Base-by-base conservation (phyloP, 352 stramenopile genomes). In the Salisapilia sapeloensis region DNA sequence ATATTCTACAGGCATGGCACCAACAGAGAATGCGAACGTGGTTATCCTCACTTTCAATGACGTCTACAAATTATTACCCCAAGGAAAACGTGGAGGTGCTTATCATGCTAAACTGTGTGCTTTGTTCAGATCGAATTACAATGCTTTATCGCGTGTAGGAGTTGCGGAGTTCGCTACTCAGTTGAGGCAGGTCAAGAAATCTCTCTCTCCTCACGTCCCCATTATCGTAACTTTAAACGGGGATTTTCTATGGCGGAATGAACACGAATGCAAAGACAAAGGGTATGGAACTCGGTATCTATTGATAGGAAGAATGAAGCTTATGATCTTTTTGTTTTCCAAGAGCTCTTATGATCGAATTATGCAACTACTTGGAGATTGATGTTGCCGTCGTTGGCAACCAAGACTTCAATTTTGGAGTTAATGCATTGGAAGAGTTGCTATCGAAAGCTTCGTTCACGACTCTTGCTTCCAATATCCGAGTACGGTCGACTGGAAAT, bases 1-100 rank as follows among this genome's bases (percentile, higher is more conserved):
- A n/a, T n/a, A n/a, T n/a, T n/a, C n/a, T n/a, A n/a, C n/a, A n/a
- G n/a, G n/a, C n/a, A n/a, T n/a, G n/a, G n/a, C n/a, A n/a, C n/a
- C n/a, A n/a, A n/a, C n/a, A n/a, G n/a, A 9, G n/a, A n/a, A n/a
- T n/a, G n/a, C n/a, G n/a, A n/a, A 53, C 29, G 46, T 83, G 15
- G 50, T 75, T 23, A 63, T 80, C 35, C 53, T 83, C 9, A 66
- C 63, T 9, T 24, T 83, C 11, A 83, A 83, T 38, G 67, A 83
- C 43, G 63, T 83, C 1, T 83, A 83, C 39, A 59, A 74, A 45
- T 42, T 80, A 13, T 48, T 70, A 26, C 58, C 67, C n/a, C n/a
- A n/a, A n/a, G n/a, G n/a, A n/a, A n/a, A n/a, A n/a, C n/a, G n/a
- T n/a, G n/a, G n/a, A n/a, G n/a, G n/a, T n/a, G n/a, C n/a, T n/a